phyloP scores from a whole-genome alignment of 352 stramenopile species.

The Phytophthora uliginosa region DNA sequence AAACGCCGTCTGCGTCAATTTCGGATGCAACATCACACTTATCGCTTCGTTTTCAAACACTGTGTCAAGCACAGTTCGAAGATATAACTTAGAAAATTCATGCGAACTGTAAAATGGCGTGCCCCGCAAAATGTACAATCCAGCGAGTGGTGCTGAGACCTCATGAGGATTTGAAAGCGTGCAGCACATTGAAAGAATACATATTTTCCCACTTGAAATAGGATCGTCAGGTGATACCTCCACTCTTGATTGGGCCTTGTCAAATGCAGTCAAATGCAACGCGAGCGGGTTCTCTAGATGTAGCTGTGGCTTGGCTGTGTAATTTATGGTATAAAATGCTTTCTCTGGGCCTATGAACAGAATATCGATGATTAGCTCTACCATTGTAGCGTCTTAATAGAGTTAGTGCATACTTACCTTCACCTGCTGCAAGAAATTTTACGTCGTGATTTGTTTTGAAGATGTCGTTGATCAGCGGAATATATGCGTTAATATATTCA shows the following conservation, averaged over 20 bases:
- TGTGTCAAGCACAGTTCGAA: too few relatives aligned
- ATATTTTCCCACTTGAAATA: too few relatives aligned
- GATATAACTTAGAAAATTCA: too few relatives aligned
- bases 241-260: constrained; percentile 2
- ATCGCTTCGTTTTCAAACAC: too few relatives aligned
- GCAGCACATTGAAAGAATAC: too few relatives aligned
- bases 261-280: constrained; percentile 10
- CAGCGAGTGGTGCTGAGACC: too few relatives aligned
- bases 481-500: constrained; percentile 7
- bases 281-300: constrained; percentile 11
- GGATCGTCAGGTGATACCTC: background rate
- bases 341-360: constrained; percentile 2
- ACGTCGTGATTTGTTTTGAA: constrained; percentile 20
- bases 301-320: constrained; percentile 2
- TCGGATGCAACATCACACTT: too few relatives aligned
- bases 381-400: too few relatives aligned
- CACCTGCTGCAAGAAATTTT: constrained; percentile 6
- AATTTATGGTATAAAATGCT: constrained; percentile 10
- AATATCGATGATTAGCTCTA: background rate
- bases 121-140: too few relatives aligned
- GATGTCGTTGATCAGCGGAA: background rate
- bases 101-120: too few relatives aligned
- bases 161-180: too few relatives aligned
- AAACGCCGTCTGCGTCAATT: too few relatives aligned
- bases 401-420: constrained; percentile 6